These are phyloP conservation scores for Leccinum arenicola DNA, from an alignment of 768 basidiomycete genomes.

Conservation along the genomic window DNA sequence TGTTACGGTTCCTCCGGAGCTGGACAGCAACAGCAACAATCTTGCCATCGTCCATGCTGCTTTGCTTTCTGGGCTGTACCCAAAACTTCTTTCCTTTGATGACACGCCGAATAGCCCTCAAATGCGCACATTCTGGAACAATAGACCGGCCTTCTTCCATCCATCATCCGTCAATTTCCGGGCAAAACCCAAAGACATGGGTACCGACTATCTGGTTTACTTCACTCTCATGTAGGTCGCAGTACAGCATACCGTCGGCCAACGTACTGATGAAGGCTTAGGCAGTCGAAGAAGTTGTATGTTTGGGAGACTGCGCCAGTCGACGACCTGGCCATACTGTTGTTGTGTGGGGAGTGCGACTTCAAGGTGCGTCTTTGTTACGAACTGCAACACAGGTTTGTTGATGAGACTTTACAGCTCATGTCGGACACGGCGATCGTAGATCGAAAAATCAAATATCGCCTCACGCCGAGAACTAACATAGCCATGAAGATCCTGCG, in stretches of 20 bases:
- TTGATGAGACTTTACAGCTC: constrained; percentile 44
- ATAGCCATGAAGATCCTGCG: constrained; percentile 82
- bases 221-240: constrained; percentile 80
- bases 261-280: constrained; percentile 28
- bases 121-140: constrained; percentile 80
- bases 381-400: not conserved
- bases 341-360: constrained; percentile 89
- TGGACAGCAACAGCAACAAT: constrained; percentile 70
- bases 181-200: constrained; percentile 64
- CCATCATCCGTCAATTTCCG: constrained; percentile 91
- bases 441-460: constrained; percentile 84
- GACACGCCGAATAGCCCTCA: constrained; percentile 42
- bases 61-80: constrained; percentile 83
- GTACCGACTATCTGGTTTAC: constrained; percentile 71
- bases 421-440: constrained; percentile 67
- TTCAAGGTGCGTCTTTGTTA: constrained; percentile 59
- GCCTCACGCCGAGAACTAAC: constrained; percentile 63
- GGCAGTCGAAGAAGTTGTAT: constrained; percentile 93
- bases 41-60: constrained; percentile 72
- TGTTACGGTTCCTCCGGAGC: constrained; percentile 65
- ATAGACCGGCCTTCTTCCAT: constrained; percentile 76
- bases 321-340: constrained; percentile 75
- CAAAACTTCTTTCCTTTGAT: constrained; percentile 82
- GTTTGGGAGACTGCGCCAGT: constrained; percentile 92
- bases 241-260: not conserved